phyloP scores from a whole-genome alignment of 257 asterid genomes.

The Thymus quinquecostatus region DNA sequence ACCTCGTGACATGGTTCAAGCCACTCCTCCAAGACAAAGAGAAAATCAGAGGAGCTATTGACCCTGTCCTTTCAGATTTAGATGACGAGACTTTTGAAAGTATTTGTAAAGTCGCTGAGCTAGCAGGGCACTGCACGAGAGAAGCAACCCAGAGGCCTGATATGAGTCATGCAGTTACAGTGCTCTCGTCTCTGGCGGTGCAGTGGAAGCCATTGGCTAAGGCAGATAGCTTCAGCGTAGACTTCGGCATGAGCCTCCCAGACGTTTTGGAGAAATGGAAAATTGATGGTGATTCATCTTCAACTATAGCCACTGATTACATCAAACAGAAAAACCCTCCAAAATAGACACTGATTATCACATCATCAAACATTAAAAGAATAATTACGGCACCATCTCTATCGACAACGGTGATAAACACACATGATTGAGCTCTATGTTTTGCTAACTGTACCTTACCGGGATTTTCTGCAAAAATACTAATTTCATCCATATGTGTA shows the following conservation, averaged over 20 bases:
- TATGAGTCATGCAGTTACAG: constrained; percentile 77
- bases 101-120: constrained; percentile 62
- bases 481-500: not conserved
- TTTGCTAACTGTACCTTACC: not conserved
- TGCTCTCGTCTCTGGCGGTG: constrained; percentile 67
- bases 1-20: constrained; percentile 78
- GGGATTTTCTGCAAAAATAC: not conserved
- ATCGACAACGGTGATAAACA: constrained; percentile 19
- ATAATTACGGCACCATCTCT: constrained; percentile 29
- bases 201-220: constrained; percentile 66
- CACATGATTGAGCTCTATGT: not conserved
- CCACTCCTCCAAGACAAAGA: constrained; percentile 48
- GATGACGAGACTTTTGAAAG: constrained; percentile 56
- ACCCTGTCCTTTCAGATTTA: constrained; percentile 45
- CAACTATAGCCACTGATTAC: constrained; percentile 40
- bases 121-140: constrained; percentile 84
- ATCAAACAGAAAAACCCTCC: constrained; percentile 31
- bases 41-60: constrained; percentile 44
- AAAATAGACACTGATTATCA: constrained; percentile 36
- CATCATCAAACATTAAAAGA: constrained; percentile 16
- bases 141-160: constrained; percentile 75
- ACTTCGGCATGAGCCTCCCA: constrained; percentile 56
- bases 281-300: constrained; percentile 42
- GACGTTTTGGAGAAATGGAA: constrained; percentile 75
- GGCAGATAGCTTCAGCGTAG: constrained; percentile 43